Percentiles rank a stretch among this genome's conserved stretches.
phyloP scores from a whole-genome alignment of 2,329 filamentous ascomycete species.

The Calonectria crousiana region DNA sequence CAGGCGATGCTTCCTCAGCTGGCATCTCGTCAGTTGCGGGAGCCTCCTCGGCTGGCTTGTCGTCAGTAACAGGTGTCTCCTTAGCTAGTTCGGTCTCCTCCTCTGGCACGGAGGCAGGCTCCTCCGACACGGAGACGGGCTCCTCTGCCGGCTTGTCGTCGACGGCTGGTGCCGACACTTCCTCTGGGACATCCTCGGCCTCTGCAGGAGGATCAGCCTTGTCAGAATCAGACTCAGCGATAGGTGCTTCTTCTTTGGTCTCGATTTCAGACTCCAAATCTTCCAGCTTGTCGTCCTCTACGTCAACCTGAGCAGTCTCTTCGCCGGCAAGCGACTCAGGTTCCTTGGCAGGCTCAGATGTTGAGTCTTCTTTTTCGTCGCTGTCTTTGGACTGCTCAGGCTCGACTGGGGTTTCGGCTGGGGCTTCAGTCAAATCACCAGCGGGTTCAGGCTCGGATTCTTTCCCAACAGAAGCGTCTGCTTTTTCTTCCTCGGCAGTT shows the following conservation, averaged over 20 bases:
- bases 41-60: constrained; percentile 22
- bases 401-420: constrained; percentile 1
- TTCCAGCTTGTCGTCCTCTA: constrained; percentile 8
- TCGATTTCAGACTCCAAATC: constrained; percentile 12
- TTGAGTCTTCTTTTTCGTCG: neutral
- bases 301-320: constrained; percentile 21
- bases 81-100: constrained; percentile 22
- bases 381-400: constrained; percentile 5
- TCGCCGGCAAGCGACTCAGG: constrained; percentile 15
- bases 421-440: neutral
- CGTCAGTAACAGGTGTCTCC: constrained; percentile 16
- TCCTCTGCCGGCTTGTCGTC: constrained; percentile 20
- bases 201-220: neutral
- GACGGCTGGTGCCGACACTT: constrained; percentile 2
- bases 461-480: neutral
- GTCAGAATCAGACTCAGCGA: constrained; percentile 5
- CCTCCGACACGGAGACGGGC: constrained; percentile 5
- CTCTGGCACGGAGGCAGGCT: constrained; percentile 7
- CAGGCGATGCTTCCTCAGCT: constrained; percentile 21
- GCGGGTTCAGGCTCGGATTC: neutral
- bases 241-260: constrained; percentile 11
- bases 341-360: constrained; percentile 4
- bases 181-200: neutral
- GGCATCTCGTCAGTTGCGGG: constrained; percentile 17
- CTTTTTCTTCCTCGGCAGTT: neutral